Percentiles rank a stretch among this genome's conserved stretches.
Conservation (phyloP, 1,284 basidiomycete genomes). For the Athelia sp. region DNA sequence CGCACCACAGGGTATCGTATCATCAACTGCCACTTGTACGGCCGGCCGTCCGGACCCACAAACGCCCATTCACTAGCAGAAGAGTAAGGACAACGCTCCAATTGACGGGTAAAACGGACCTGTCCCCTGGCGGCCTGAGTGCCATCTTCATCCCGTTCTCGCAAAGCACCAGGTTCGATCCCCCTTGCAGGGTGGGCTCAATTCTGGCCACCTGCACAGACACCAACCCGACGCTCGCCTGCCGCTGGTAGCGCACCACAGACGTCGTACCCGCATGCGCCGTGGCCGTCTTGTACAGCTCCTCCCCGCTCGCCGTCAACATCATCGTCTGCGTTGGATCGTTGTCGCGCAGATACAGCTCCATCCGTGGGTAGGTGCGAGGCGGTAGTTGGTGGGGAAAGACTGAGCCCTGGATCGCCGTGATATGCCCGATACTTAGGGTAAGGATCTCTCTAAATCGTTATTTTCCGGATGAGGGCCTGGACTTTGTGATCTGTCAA, state of each 20-base stretch:
- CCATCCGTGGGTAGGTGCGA: slow-evolving; percentile 6
- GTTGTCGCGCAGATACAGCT: slow-evolving; percentile 30
- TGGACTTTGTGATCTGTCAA: no score
- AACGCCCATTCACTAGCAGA: slow-evolving; percentile 35
- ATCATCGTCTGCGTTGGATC: slow-evolving; percentile 29
- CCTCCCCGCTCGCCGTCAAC: slow-evolving; percentile 23
- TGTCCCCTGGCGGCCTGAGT: slow-evolving; percentile 12
- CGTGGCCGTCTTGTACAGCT: slow-evolving; percentile 27
- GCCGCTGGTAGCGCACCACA: slow-evolving; percentile 15
- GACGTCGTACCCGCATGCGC: slow-evolving; percentile 15
- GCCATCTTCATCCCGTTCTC: slow-evolving; percentile 15
- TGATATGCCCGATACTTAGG: no score
- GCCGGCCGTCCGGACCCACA: slow-evolving; percentile 26
- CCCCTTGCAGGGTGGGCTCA: not conserved
- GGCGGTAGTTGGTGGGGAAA: not conserved
- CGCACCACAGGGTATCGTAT: slow-evolving; percentile 30
- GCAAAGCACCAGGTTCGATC: slow-evolving; percentile 3
- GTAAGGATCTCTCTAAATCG: no score
- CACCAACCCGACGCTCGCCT: slow-evolving; percentile 7
- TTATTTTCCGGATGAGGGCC: no score
- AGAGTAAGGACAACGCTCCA: no score
- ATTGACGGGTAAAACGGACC: not conserved
- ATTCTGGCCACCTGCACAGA: slow-evolving; percentile 6
- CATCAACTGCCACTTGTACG: slow-evolving; percentile 34
- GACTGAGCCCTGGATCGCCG: no score